Evolutionary conservation across 2,329 filamentous ascomycete species (phyloP), one percentile per base, ranked within the genome.

Genomic region (Fusarium compactum): DNA sequence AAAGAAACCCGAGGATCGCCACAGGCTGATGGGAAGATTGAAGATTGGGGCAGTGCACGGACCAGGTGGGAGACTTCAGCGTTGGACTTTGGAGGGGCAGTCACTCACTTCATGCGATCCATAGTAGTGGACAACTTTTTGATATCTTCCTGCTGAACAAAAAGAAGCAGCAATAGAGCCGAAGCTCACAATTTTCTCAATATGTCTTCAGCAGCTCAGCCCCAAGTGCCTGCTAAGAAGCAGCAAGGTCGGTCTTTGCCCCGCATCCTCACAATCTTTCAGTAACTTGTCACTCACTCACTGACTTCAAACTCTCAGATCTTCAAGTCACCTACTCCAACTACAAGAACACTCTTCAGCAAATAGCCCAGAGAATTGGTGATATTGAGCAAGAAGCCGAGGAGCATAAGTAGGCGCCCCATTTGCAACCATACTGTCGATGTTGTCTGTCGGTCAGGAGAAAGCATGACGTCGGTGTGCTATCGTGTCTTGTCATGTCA

Each of bases 341-440:
- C 81, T 95, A 89, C 82, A 92, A 92, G 79, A 90, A 88, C 74
- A 90, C 86, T 6, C 88, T 99, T 62, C 95, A 98, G 82, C 93
- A 96, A 78, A 90, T 99, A 76, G 96, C 96, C 30, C 91, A 94
- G 78, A 98, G 97, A 81, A 98, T 99, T 74, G 96, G 96, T 43
- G 95, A 98, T 78, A 95, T 99, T 60, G 96, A 99, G 83, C 94
- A 97, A 80, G 96, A 98, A 80, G 91, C 93, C 22, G 96, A 99
- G 81, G 96, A 99, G 80, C 96, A 99, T 86, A 98, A 97, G 96
- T 98, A 83, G 79, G 91, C 83, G 45, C 27, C 24, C 34, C 25
- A 18, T 7, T 46, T 34, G 51, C 43, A 40, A 14, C 30, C 81
- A 64, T 53, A 45, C 66, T 34, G 51, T 25, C 40, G 40, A 32